Base-by-base conservation (phyloP, 331 rosid genomes). In the Arachis monticola region DNA sequence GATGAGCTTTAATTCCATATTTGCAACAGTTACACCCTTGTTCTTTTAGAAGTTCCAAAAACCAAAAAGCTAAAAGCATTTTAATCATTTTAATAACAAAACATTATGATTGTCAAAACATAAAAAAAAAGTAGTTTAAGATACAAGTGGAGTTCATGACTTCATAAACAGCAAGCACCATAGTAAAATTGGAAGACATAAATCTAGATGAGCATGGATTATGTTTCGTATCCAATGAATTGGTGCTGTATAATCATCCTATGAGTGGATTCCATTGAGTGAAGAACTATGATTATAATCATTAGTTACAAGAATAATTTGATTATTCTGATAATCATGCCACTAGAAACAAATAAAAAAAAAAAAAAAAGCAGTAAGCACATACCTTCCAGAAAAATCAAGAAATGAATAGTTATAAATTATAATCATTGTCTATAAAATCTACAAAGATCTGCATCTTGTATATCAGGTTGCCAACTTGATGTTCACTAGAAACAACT, bases 211-310 rank as follows among this genome's bases (percentile, higher is more conserved):
- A 64, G 63, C 58, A 75, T 61, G 62, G 67, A 56, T 64, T 69
- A 50, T 60, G 40, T 58, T 74, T 76, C 70, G 22, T 7, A 57
- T 65, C 78, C 84, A 70, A 32, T 68, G 42, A 60, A 68, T 44
- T 31, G 17, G 62, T 22, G 66, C 62, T 59, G 47, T 72, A 22
- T 60, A 57, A 46, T 65, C 62, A 72, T 67, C 47, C 51, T 53
- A 64, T 69, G 40, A 69, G 62, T 52, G 72, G 72, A 80, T 62
- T 55, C 31, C 63, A 57, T 14, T 27, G 7, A 47, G 57, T 73
- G 12, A 12, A 79, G 44, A 60, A 78, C 32, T 51, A 64, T 52
- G 45, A 42, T 31, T 31, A 69, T 53, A 70, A 65, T 70, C 64
- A 64, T 60, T 70, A 66, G 22, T 64, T n/a, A 47, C 63, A 64